Conservation (phyloP, 768 basidiomycete genomes). For the Suillus subluteus region DNA sequence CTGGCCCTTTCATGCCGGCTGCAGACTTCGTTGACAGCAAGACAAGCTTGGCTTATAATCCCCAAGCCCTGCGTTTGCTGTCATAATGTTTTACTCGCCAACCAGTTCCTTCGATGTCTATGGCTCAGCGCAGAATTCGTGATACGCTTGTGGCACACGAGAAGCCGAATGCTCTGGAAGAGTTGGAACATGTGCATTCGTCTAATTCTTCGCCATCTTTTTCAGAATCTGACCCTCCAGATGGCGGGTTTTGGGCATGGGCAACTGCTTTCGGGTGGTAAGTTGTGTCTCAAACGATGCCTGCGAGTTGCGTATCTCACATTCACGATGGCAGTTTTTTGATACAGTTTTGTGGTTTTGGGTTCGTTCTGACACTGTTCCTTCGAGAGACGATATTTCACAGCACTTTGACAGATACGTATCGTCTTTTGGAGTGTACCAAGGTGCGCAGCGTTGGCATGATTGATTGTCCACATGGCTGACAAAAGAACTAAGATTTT, state of each 20-base stretch:
- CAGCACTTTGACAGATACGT: slow-evolving; percentile 23
- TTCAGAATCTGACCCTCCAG: slow-evolving; percentile 1
- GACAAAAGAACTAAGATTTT: slow-evolving; percentile 31
- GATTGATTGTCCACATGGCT: not conserved
- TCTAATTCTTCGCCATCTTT: not conserved
- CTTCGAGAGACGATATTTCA: not conserved
- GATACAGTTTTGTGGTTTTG: slow-evolving; percentile 33
- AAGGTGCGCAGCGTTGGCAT: slow-evolving; percentile 20
- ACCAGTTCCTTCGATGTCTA: not conserved
- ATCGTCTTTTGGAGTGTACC: slow-evolving; percentile 37
- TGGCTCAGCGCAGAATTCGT: not conserved
- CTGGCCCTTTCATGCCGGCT: not conserved
- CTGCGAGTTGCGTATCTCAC: not conserved
- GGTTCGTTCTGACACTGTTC: slow-evolving; percentile 13
- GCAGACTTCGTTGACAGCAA: not conserved
- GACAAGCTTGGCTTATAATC: not conserved
- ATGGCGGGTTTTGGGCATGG: slow-evolving; percentile 20
- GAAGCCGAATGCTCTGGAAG: not conserved
- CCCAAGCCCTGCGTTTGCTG: not conserved
- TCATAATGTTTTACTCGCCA: not conserved
- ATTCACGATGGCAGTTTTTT: slow-evolving; percentile 20
- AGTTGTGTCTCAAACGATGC: not conserved
- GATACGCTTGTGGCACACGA: not conserved
- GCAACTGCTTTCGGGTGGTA: slow-evolving; percentile 16
- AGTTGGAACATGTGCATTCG: not conserved